Percentiles rank a stretch among this genome's conserved stretches.
Conservation (phyloP, 352 stramenopile genomes). For the Pythium sp. region DNA sequence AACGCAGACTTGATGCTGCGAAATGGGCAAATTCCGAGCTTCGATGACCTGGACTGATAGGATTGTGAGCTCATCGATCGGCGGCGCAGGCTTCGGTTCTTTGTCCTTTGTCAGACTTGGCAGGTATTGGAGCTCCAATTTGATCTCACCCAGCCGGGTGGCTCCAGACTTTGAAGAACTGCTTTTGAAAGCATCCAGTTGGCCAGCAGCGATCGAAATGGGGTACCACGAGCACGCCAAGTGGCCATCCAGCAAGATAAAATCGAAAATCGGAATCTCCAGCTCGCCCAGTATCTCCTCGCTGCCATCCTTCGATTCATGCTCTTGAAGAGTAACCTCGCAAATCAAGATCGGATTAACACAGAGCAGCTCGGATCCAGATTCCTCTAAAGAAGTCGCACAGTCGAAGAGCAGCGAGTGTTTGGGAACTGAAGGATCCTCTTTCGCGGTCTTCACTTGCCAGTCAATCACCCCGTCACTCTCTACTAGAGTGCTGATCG, state of each 20-base stretch:
- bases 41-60: conserved; percentile 14
- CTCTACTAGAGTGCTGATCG: conserved; percentile 4
- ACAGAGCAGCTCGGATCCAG: neutral
- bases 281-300: conserved; percentile 21
- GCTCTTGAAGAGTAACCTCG: conserved; percentile 20
- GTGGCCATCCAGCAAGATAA: conserved; percentile 42
- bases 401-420: conserved; percentile 13
- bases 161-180: neutral
- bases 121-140: conserved; percentile 46
- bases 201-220: neutral
- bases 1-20: conserved; percentile 15
- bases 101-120: conserved; percentile 11
- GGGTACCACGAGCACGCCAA: conserved; percentile 33
- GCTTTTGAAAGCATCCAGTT: neutral
- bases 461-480: conserved; percentile 15
- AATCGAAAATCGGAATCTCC: conserved; percentile 48
- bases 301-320: neutral
- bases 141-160: conserved; percentile 22
- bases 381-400: neutral
- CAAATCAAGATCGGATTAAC: conserved; percentile 31
- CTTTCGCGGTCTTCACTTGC: neutral
- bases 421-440: neutral
- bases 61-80: neutral
- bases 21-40: conserved; percentile 12
- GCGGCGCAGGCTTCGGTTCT: neutral